These are phyloP conservation scores for Priceomyces castillae DNA, from an alignment of 805 yeast genomes.

Conservation along the genomic window DNA sequence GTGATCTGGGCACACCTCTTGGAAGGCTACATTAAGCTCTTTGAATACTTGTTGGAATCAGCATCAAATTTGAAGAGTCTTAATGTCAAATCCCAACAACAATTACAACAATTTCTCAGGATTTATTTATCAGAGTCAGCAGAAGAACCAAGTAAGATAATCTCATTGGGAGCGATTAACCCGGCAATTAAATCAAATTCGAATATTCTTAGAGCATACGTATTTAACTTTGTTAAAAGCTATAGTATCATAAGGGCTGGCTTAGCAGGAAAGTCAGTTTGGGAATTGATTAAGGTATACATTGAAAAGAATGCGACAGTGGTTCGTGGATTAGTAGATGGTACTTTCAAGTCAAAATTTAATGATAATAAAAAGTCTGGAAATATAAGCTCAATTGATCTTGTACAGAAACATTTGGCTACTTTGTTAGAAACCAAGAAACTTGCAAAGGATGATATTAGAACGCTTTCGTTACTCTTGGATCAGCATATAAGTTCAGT, in stretches of 20 bases:
- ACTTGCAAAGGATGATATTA: conserved; percentile 46
- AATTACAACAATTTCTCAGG: conserved; percentile 53
- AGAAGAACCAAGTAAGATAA: conserved; percentile 56
- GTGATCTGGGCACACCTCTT: conserved; percentile 77
- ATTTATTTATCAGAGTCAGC: conserved; percentile 60
- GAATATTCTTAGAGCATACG: conserved; percentile 43
- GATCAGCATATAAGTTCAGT: conserved; percentile 35
- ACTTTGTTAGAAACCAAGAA: conserved; percentile 46
- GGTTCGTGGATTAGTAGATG: conserved; percentile 56
- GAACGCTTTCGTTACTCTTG: conserved; percentile 43
- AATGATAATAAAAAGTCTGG: conserved; percentile 51
- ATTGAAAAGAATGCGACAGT: conserved; percentile 38
- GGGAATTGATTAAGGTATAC: conserved; percentile 64
- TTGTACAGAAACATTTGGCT: conserved; percentile 53
- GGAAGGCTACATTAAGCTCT: conserved; percentile 57
- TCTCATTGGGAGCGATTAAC: conserved; percentile 70
- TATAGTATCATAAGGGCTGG: conserved; percentile 57
- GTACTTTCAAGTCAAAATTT: conserved; percentile 46
- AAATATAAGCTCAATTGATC: conserved; percentile 42
- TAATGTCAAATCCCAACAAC: conserved; percentile 55
- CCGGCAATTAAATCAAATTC: conserved; percentile 62
- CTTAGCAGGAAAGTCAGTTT: conserved; percentile 56
- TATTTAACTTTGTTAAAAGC: conserved; percentile 49
- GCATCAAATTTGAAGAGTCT: conserved; percentile 32
- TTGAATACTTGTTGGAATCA: conserved; percentile 45